Percentiles rank a stretch among this genome's conserved stretches.
Conservation (phyloP, 2,329 filamentous ascomycete genomes). For the Bisporella sp. region DNA sequence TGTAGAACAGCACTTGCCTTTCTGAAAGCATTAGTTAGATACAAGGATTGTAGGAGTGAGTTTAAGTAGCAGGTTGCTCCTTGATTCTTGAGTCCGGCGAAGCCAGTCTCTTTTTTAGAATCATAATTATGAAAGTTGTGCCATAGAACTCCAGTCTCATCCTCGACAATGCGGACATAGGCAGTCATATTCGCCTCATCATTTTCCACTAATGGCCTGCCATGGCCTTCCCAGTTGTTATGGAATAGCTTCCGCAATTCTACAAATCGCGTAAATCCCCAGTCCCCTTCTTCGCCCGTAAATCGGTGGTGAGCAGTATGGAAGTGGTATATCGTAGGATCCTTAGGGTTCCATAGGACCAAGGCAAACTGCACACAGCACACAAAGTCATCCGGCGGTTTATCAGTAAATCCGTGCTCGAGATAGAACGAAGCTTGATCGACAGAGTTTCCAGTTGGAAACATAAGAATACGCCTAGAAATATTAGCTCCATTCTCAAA, state of each 20-base stretch:
- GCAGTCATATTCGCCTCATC: slow-evolving; percentile 75
- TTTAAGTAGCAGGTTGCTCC: slow-evolving; percentile 89
- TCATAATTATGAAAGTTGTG: slow-evolving; percentile 93
- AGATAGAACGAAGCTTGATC: slow-evolving; percentile 94
- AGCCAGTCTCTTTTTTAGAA: slow-evolving; percentile 98
- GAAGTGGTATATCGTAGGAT: slow-evolving; percentile 77
- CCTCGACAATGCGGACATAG: slow-evolving; percentile 74
- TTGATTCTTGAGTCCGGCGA: slow-evolving; percentile 93
- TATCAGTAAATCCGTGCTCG: slow-evolving; percentile 81
- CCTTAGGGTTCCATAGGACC: slow-evolving; percentile 89
- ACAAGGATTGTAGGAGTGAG: slow-evolving; percentile 75
- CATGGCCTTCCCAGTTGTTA: slow-evolving; percentile 62
- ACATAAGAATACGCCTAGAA: slow-evolving; percentile 82
- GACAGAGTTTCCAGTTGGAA: slow-evolving; percentile 90
- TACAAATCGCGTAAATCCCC: slow-evolving; percentile 96
- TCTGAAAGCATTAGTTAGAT: slow-evolving; percentile 87
- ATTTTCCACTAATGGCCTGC: slow-evolving; percentile 68
- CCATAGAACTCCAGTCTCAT: slow-evolving; percentile 84
- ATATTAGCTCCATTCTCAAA: too few species aligned
- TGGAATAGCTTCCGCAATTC: slow-evolving; percentile 83
- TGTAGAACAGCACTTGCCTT: slow-evolving; percentile 51
- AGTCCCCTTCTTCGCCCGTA: slow-evolving; percentile 92
- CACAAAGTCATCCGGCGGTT: slow-evolving; percentile 85
- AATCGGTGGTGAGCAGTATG: slow-evolving; percentile 90
- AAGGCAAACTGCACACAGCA: slow-evolving; percentile 94